These are phyloP conservation scores for Tylopilus vinaceipallidus DNA, from an alignment of 768 basidiomycete species.

Conservation along the genomic window DNA sequence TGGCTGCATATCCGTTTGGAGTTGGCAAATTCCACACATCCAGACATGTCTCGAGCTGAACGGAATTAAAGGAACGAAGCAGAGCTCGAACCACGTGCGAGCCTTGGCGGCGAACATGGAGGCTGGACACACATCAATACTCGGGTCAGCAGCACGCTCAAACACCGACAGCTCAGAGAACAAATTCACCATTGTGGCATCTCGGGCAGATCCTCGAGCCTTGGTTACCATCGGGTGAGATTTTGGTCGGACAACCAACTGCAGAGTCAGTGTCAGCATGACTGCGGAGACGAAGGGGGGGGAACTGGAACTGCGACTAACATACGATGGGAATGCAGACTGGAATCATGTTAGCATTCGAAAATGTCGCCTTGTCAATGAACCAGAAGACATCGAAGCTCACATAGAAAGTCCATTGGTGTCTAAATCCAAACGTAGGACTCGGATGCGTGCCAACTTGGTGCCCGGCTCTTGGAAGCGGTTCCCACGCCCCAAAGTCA, in stretches of 20 bases:
- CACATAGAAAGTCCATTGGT: conserved; percentile 11
- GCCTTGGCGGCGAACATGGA: conserved; percentile 62
- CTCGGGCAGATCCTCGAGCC: conserved; percentile 61
- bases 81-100: conserved; percentile 74
- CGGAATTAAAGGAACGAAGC: conserved; percentile 70
- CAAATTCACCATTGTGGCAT: conserved; percentile 68
- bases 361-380: not conserved
- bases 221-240: conserved; percentile 54
- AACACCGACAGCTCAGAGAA: not conserved
- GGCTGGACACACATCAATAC: conserved; percentile 39
- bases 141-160: not conserved
- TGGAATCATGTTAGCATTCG: conserved; percentile 22
- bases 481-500: too few relatives aligned
- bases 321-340: conserved; percentile 55
- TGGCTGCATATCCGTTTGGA: conserved; percentile 50
- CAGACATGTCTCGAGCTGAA: conserved; percentile 61
- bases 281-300: conserved; percentile 7
- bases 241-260: conserved; percentile 68
- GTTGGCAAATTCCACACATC: conserved; percentile 72
- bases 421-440: too few relatives aligned
- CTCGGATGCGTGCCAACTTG: too few relatives aligned
- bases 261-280: conserved; percentile 9
- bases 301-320: conserved; percentile 27
- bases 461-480: too few relatives aligned
- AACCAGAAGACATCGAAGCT: not conserved